These are phyloP conservation scores for Setaria italica DNA, from an alignment of 202 grass and related monocot species.

Conservation along the genomic window DNA sequence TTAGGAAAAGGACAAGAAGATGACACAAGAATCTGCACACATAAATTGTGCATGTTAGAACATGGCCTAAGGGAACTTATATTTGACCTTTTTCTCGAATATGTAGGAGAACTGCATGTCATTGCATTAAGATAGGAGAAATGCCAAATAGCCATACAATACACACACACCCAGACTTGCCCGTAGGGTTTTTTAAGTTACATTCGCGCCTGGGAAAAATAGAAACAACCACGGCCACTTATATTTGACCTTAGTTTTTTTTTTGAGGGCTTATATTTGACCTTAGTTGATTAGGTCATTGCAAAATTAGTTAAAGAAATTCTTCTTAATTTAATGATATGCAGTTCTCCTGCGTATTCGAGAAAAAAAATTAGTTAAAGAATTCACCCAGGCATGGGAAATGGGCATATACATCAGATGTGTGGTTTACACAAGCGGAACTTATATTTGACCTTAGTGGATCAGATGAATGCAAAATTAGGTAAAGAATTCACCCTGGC, in stretches of 20 bases:
- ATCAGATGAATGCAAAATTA: background rate
- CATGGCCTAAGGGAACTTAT: background rate
- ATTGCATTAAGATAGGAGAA: too few relatives aligned
- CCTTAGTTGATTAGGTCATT: background rate
- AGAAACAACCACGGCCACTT: too few relatives aligned
- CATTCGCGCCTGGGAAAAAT: too few relatives aligned
- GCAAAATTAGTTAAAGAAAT: background rate
- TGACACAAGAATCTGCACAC: slow-evolving; percentile 64
- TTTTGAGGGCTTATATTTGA: background rate
- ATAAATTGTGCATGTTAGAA: background rate
- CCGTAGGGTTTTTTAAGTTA: too few relatives aligned
- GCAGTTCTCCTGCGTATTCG: too few relatives aligned
- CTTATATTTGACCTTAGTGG: background rate
- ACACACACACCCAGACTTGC: too few relatives aligned
- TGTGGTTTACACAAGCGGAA: background rate
- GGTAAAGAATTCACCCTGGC: background rate
- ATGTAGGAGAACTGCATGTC: too few relatives aligned
- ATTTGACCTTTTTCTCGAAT: background rate
- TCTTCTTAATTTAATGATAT: too few relatives aligned
- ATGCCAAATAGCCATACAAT: too few relatives aligned
- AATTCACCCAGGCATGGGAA: background rate
- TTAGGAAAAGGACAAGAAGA: slow-evolving; percentile 64
- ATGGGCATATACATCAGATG: background rate
- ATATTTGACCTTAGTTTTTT: too few relatives aligned
- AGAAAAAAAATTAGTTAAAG: too few relatives aligned